Conservation (phyloP, 306 rosid genomes). For the Corylus americana region DNA sequence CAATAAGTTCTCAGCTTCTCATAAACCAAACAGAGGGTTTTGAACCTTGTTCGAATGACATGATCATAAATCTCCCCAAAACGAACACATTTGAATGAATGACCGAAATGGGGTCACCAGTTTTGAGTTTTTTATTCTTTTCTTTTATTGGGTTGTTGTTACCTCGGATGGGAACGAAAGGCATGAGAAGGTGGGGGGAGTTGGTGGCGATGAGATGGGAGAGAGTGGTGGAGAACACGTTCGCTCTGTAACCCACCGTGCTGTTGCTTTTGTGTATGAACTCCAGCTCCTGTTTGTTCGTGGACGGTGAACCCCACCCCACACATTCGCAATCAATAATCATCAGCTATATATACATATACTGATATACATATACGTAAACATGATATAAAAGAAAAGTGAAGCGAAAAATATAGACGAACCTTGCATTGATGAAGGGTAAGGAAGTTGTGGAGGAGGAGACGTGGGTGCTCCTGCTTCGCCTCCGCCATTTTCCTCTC, state of each 20-base stretch:
- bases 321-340: neutral
- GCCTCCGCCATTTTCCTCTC: neutral
- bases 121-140: neutral
- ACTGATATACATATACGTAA: no score
- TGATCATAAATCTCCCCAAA: neutral
- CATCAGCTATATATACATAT: neutral
- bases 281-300: constrained; percentile 54
- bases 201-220: constrained; percentile 84
- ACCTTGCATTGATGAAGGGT: constrained; percentile 54
- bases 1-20: neutral
- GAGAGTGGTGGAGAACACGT: constrained; percentile 83
- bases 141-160: neutral
- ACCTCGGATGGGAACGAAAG: constrained; percentile 84
- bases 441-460: constrained; percentile 50
- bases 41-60: neutral
- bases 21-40: neutral
- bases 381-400: constrained; percentile 4
- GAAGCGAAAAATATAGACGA: neutral
- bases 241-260: constrained; percentile 84
- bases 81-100: neutral
- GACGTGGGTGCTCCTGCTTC: constrained; percentile 43
- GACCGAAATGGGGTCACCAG: neutral
- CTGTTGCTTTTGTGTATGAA: constrained; percentile 88
- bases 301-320: constrained; percentile 1
- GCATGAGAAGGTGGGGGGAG: constrained; percentile 63